Evolutionary conservation across 1,139 yeast genomes (phyloP).

Genomic region (Hansenula lynferdii): DNA sequence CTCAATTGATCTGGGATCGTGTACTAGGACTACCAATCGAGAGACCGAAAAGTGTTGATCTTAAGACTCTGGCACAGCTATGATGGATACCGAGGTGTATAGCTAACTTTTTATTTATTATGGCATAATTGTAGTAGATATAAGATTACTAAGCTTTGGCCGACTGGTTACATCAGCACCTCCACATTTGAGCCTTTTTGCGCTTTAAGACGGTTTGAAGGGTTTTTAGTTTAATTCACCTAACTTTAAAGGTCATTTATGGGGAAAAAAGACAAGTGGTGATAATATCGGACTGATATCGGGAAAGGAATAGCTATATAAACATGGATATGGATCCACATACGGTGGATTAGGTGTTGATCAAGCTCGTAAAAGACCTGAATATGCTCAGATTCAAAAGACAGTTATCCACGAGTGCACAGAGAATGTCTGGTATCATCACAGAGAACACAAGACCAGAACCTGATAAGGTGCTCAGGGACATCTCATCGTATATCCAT

Average conservation of each 20-base stretch:
- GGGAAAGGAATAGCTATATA: no score
- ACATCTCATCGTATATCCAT: constrained; percentile 49
- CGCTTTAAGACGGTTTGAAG: no score
- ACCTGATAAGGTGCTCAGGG: constrained; percentile 42
- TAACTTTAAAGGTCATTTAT: no score
- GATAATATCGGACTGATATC: neutral
- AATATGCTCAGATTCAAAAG: constrained; percentile 2
- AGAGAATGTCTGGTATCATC: constrained; percentile 22
- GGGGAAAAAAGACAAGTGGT: neutral
- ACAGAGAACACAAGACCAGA: constrained; percentile 43
- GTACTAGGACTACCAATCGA: constrained; percentile 57
- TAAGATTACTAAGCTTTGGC: neutral
- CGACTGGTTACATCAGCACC: neutral
- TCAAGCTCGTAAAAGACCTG: neutral
- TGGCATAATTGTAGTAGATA: neutral
- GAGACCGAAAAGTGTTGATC: constrained; percentile 46
- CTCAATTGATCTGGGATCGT: constrained; percentile 59
- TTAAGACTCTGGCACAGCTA: constrained; percentile 13
- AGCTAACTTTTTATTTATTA: neutral
- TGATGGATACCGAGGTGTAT: no score
- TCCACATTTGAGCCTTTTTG: neutral
- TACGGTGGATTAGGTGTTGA: no score
- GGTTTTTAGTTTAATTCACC: no score
- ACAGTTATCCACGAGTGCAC: constrained; percentile 1
- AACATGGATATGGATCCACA: no score